These are phyloP conservation scores for Phialophora expanda DNA, from an alignment of 2,329 filamentous ascomycete species.

Conservation along the genomic window DNA sequence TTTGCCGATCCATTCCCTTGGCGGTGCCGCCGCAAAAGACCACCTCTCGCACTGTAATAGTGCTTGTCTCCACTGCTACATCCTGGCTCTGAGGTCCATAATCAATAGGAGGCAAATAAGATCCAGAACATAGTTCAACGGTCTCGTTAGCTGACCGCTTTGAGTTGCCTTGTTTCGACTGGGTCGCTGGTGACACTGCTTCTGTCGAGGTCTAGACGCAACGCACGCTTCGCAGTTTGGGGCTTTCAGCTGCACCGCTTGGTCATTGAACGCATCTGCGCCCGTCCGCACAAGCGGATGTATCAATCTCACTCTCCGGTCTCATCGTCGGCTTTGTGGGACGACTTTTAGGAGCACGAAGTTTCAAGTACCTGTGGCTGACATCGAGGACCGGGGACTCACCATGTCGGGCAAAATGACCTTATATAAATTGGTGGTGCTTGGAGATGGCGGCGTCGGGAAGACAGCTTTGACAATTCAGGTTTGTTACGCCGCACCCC, in stretches of 20 bases:
- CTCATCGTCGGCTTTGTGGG: conserved; percentile 15
- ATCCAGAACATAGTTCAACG: conserved; percentile 5
- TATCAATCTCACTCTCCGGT: conserved; percentile 5
- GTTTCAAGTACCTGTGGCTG: conserved; percentile 16
- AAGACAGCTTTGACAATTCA: conserved; percentile 93
- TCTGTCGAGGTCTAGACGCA: conserved; percentile 28
- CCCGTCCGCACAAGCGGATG: conserved; percentile 23
- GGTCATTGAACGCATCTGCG: conserved; percentile 17
- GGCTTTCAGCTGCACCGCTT: background rate
- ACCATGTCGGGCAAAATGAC: conserved; percentile 92
- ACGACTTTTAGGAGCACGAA: conserved; percentile 14
- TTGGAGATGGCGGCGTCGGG: conserved; percentile 91
- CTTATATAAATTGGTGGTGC: conserved; percentile 92
- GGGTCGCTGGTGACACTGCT: conserved; percentile 9
- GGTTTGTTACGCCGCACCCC: conserved; percentile 44
- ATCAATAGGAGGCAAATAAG: conserved; percentile 10
- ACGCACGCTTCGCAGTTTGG: conserved; percentile 9
- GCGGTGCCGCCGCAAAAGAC: background rate
- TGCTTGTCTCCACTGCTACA: background rate
- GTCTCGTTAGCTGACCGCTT: conserved; percentile 11
- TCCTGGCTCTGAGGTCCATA: background rate
- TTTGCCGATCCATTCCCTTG: background rate
- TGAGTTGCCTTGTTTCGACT: conserved; percentile 9
- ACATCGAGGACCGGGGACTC: conserved; percentile 31
- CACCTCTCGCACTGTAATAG: background rate